Evolutionary conservation across 371 early-diverging fungal genomes (phyloP).

Genomic region (Haplosporangium sp.): DNA sequence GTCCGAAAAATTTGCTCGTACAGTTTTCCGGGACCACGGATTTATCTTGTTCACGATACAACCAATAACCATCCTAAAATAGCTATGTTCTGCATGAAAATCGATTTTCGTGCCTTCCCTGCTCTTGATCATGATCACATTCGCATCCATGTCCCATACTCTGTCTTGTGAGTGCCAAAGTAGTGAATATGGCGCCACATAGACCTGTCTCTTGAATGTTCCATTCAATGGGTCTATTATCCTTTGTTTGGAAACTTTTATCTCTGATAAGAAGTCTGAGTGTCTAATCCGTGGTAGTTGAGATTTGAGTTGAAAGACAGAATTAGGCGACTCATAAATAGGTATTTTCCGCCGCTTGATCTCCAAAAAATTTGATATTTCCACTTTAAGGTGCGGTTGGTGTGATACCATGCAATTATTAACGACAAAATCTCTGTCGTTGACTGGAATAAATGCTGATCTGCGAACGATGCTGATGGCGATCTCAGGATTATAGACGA

Average conservation of each 20-base stretch:
- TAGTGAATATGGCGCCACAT: constrained; percentile 21
- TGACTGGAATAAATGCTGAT: constrained; percentile 24
- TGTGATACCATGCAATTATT: constrained; percentile 18
- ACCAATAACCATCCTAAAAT: neutral
- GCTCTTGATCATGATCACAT: neutral
- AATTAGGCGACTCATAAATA: constrained; percentile 14
- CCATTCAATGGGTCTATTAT: constrained; percentile 18
- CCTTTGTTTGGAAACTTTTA: constrained; percentile 9
- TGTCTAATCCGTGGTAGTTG: constrained; percentile 12
- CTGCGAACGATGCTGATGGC: constrained; percentile 16
- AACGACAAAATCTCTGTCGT: constrained; percentile 11
- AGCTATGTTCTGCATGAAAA: neutral
- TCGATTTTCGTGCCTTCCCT: neutral
- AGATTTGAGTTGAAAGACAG: constrained; percentile 27
- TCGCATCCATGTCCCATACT: neutral
- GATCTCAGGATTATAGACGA: constrained; percentile 8
- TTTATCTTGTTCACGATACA: constrained; percentile 8
- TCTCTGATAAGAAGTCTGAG: constrained; percentile 10
- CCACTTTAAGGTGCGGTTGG: constrained; percentile 1
- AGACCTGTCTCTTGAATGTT: constrained; percentile 20
- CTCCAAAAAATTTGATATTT: neutral
- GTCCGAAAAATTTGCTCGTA: constrained; percentile 16
- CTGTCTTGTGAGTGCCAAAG: constrained; percentile 16
- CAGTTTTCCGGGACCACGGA: constrained; percentile 12
- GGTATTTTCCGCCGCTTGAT: constrained; percentile 1